Conservation (phyloP, 208 protist species). For the Trypanosoma melophagium region DNA sequence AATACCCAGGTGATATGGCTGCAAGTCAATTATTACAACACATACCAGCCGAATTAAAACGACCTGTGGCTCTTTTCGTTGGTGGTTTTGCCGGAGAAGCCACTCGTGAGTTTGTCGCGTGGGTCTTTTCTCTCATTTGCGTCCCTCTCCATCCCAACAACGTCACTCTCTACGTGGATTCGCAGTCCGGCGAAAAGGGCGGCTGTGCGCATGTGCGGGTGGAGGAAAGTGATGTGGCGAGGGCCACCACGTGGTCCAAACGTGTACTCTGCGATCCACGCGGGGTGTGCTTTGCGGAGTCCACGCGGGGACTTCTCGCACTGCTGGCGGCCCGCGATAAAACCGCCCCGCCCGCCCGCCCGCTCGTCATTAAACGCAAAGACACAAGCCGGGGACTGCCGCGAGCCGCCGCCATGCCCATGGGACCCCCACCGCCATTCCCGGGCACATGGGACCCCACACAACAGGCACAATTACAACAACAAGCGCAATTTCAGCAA, state of each 20-base stretch:
- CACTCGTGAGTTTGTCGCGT: slow-evolving; percentile 44
- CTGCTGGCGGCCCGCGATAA: slow-evolving; percentile 27
- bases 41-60: slow-evolving; percentile 4
- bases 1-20: slow-evolving; percentile 29
- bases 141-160: slow-evolving; percentile 33
- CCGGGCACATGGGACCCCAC: slow-evolving; percentile 17
- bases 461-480: not conserved
- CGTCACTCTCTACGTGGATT: slow-evolving; percentile 24
- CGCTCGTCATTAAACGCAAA: slow-evolving; percentile 23
- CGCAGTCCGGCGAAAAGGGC: slow-evolving; percentile 14
- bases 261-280: slow-evolving; percentile 35
- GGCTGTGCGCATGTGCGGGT: slow-evolving; percentile 30
- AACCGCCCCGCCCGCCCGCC: slow-evolving; percentile 6
- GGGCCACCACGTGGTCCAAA: slow-evolving; percentile 19
- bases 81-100: slow-evolving; percentile 40
- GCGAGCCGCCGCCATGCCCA: not conserved
- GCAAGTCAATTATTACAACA: slow-evolving; percentile 14
- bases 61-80: slow-evolving; percentile 36
- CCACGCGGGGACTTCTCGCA: slow-evolving; percentile 18
- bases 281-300: slow-evolving; percentile 18
- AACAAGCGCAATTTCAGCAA: not conserved
- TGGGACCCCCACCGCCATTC: slow-evolving; percentile 20
- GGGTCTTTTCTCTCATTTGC: slow-evolving; percentile 40
- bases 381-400: slow-evolving; percentile 5
- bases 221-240: slow-evolving; percentile 22